Conservation (phyloP, 2,329 filamentous ascomycete species). For the Paecilomyces niveus region DNA sequence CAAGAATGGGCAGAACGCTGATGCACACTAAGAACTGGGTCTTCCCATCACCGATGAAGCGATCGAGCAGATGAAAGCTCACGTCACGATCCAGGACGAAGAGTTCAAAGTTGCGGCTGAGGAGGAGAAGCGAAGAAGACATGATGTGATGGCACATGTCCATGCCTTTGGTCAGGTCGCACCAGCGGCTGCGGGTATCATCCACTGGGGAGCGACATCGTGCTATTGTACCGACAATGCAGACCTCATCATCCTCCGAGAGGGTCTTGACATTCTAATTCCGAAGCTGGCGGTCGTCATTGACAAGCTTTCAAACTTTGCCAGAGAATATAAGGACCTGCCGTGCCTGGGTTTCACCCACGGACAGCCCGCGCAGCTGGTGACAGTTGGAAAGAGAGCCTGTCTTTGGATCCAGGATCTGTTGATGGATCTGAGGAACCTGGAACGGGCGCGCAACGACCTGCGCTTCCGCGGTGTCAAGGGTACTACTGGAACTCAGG, state of each 20-base stretch:
- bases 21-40: slow-evolving; percentile 54
- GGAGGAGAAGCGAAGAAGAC: slow-evolving; percentile 58
- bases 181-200: slow-evolving; percentile 72
- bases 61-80: slow-evolving; percentile 66
- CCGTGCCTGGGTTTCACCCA: slow-evolving; percentile 74
- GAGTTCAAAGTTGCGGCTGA: slow-evolving; percentile 68
- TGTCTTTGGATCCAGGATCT: slow-evolving; percentile 63
- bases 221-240: slow-evolving; percentile 58
- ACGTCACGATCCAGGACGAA: slow-evolving; percentile 67
- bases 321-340: slow-evolving; percentile 62
- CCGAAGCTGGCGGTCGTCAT: slow-evolving; percentile 75
- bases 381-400: slow-evolving; percentile 53
- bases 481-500: slow-evolving; percentile 71
- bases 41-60: slow-evolving; percentile 67
- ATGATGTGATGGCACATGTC: slow-evolving; percentile 2
- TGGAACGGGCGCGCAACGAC: slow-evolving; percentile 61
- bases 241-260: slow-evolving; percentile 68
- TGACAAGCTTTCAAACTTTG: slow-evolving; percentile 64
- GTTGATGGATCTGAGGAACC: slow-evolving; percentile 65
- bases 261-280: slow-evolving; percentile 68
- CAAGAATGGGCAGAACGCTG: slow-evolving; percentile 2
- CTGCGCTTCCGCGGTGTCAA: slow-evolving; percentile 70
- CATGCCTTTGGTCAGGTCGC: slow-evolving; percentile 62
- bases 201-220: slow-evolving; percentile 65
- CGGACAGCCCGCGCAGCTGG: slow-evolving; percentile 51